Percentiles rank a stretch among this genome's conserved stretches.
These are phyloP conservation scores for Ophiocordyceps sinensis DNA, from an alignment of 2,329 filamentous ascomycete species.

Conservation along the genomic window DNA sequence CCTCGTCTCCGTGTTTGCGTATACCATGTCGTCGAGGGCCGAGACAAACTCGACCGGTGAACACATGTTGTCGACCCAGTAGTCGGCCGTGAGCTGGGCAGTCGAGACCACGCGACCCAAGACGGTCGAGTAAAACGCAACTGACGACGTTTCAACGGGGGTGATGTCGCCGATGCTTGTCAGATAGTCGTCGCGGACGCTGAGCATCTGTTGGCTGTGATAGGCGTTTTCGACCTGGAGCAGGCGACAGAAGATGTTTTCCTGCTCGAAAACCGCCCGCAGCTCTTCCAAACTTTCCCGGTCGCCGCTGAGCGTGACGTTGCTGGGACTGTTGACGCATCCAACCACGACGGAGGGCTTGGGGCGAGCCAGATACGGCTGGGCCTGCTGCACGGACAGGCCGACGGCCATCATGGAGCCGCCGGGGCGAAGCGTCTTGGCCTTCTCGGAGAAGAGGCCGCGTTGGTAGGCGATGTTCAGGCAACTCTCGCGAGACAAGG, in stretches of 20 bases:
- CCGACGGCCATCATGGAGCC: not conserved
- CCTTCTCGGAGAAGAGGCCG: not conserved
- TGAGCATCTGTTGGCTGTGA: not conserved
- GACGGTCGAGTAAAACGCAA: not conserved
- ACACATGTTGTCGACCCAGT: not conserved
- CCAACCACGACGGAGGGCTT: not conserved
- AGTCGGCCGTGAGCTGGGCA: not conserved
- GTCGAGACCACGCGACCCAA: not conserved
- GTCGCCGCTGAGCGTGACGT: not conserved
- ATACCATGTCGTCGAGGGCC: not conserved
- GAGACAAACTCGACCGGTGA: not conserved
- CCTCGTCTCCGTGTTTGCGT: not conserved
- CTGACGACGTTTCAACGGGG: not conserved
- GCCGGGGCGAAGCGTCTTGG: not conserved
- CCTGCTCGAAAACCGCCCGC: not conserved
- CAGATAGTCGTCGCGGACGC: not conserved
- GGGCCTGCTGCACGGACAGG: not conserved
- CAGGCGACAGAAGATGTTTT: not conserved
- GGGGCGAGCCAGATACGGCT: not conserved
- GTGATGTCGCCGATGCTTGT: not conserved
- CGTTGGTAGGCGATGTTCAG: not conserved
- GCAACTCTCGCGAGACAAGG: not conserved
- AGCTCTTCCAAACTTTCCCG: not conserved
- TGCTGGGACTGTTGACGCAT: constrained; percentile 1
- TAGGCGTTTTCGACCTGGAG: not conserved